Evolutionary conservation across 148 eudicot genomes (phyloP), one percentile per base, ranked within the genome.

Genomic region (Arctostaphylos glauca): DNA sequence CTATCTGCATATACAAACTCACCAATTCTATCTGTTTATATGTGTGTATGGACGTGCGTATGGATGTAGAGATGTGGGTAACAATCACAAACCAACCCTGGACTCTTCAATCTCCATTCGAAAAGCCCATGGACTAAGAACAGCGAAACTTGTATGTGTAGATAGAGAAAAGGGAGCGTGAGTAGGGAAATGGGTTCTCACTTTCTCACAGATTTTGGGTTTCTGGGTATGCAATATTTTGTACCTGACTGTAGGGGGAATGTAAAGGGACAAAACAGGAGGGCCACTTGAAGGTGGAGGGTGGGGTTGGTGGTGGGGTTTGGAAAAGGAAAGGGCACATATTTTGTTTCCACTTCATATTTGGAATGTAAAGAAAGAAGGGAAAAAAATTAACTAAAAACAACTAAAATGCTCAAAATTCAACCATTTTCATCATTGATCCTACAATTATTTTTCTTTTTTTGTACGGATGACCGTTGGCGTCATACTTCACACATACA

Each of bases 1-100:
- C 80, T 16, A 59, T 25, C 44, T 38, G 82, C 74, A 67, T 25
- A 52, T 31, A 80, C 60, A 52, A 66, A 64, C 75, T 50, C 46
- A 38, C 66, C 50, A 14, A 67, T 43, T 50, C 66, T 55, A 56
- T 56, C 31, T 21, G 4, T 76, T 25, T 31, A 3, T 19, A n/a
- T 80, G 7, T 80, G 49, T 77, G 14, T 38, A 31, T 15, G 13
- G 23, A 12, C 38, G 5, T 9, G 41, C 49, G 7, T 50, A 10
- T 49, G 55, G 19, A 5, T 14, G 43, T 18, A 52, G 66, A 75
- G 14, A 12, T 38, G 18, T 74, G 13, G 14, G 50, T 53, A 75
- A 6, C 16, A 50, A 75, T 15, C 19, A 38, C 31, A 18, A 77
- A 41, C 70, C 62, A 78, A 58, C 52, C 38, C 31, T 54, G 64